Percentiles rank a stretch among this genome's conserved stretches.
Evolutionary conservation across 2,329 filamentous ascomycete genomes (phyloP).

Genomic region (Fusarium buharicum): DNA sequence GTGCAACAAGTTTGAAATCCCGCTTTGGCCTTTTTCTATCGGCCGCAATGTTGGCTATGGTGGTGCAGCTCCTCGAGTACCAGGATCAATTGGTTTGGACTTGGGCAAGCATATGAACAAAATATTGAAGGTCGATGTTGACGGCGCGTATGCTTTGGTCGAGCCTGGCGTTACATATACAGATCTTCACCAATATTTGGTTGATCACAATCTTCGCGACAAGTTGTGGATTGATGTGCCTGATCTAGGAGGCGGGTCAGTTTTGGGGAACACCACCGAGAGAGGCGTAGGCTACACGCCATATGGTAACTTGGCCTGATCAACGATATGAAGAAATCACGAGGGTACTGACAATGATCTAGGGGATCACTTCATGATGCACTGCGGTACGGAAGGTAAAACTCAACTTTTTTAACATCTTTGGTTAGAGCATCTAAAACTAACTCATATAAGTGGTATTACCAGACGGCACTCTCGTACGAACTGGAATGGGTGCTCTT

Average conservation of each 20-base stretch:
- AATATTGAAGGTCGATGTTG: slow-evolving; percentile 29
- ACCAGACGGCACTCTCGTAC: slow-evolving; percentile 24
- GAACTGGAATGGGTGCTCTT: slow-evolving; percentile 36
- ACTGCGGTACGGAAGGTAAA: slow-evolving; percentile 35
- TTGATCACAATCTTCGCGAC: slow-evolving; percentile 24
- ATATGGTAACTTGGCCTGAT: slow-evolving; percentile 10
- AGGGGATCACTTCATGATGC: slow-evolving; percentile 38
- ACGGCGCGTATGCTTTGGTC: slow-evolving; percentile 28
- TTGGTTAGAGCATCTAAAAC: background rate
- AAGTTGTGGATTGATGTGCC: slow-evolving; percentile 38
- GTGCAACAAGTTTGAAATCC: slow-evolving; percentile 33
- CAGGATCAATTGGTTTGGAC: slow-evolving; percentile 20
- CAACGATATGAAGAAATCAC: fast-evolving
- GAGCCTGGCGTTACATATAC: slow-evolving; percentile 30
- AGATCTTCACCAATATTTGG: slow-evolving; percentile 30
- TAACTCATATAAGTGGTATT: slow-evolving; percentile 5
- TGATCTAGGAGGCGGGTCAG: slow-evolving; percentile 31
- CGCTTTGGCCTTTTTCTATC: slow-evolving; percentile 36
- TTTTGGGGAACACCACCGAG: slow-evolving; percentile 32
- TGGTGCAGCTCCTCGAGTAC: slow-evolving; percentile 29
- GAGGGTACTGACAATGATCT: background rate
- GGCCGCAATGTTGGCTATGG: slow-evolving; percentile 36
- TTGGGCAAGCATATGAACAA: slow-evolving; percentile 35
- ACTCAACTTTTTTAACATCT: background rate
- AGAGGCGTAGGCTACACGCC: slow-evolving; percentile 36